These are phyloP conservation scores for Tardiomyces depauwii DNA, from an alignment of 1,139 yeast species.

Conservation along the genomic window DNA sequence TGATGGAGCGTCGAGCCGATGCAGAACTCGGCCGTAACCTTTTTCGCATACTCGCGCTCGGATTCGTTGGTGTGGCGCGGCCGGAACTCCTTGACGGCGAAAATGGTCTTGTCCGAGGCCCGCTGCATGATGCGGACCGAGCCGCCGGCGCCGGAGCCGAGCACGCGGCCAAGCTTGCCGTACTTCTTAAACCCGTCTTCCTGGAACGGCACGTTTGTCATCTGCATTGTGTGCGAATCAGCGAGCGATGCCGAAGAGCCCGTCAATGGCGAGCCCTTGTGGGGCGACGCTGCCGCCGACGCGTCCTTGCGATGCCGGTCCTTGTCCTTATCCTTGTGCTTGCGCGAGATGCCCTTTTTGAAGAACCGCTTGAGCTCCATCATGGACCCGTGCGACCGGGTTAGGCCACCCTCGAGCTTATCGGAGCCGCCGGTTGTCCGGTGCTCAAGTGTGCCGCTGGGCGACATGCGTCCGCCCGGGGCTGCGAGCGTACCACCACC, in stretches of 20 bases:
- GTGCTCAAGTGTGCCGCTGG: slow-evolving; percentile 7
- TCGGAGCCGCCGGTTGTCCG: slow-evolving; percentile 3
- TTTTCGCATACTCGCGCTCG: slow-evolving; percentile 82
- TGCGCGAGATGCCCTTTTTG: slow-evolving; percentile 9
- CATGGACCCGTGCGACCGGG: slow-evolving; percentile 24
- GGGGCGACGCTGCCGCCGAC: slow-evolving; percentile 1
- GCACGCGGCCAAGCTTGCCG: slow-evolving; percentile 77
- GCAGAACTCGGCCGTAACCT: slow-evolving; percentile 95
- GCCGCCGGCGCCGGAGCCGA: slow-evolving; percentile 99
- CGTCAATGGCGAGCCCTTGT: slow-evolving; percentile 1
- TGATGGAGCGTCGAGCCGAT: slow-evolving; percentile 93
- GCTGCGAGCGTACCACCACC: too few relatives aligned
- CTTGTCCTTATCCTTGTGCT: slow-evolving; percentile 1
- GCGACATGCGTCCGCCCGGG: neutral
- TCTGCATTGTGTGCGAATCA: slow-evolving; percentile 7
- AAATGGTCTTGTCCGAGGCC: slow-evolving; percentile 69
- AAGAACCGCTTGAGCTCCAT: slow-evolving; percentile 30
- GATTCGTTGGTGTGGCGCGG: slow-evolving; percentile 76
- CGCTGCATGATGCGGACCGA: slow-evolving; percentile 79
- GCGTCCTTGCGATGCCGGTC: neutral
- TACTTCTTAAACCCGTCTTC: slow-evolving; percentile 52
- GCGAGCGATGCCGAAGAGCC: slow-evolving; percentile 3
- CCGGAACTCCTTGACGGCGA: slow-evolving; percentile 95
- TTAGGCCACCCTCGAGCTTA: slow-evolving; percentile 3
- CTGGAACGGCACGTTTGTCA: slow-evolving; percentile 25